Evolutionary conservation across 1,139 yeast species (phyloP), one percentile per base, ranked within the genome.

Genomic region (Blastobotrys arbuscula): DNA sequence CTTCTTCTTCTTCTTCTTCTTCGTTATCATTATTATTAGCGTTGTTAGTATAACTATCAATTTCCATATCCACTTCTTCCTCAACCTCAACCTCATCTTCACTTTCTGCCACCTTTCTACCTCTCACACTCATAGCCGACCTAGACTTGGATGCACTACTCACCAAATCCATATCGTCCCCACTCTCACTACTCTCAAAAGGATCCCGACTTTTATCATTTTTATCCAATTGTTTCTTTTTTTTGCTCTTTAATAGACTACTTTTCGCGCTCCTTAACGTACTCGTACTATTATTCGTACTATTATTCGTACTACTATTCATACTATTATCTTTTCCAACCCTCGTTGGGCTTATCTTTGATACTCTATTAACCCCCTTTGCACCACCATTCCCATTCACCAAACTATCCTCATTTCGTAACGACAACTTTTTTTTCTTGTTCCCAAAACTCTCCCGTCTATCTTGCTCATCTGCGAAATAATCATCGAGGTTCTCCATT

Each of bases 401-500:
- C n/a, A n/a, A n/a, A n/a, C n/a, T n/a, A n/a, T n/a, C n/a, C n/a
- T n/a, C n/a, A n/a, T n/a, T n/a, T n/a, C n/a, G n/a, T n/a, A n/a
- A n/a, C n/a, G n/a, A n/a, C n/a, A 19, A 8, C 26, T 8, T 39
- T 39, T 7, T 15, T 12, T 21, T n/a, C 16, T 39, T 39, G 12
- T 19, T 8, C 2, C 42, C 15, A 39, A 35, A 47, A 13, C 38
- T 16, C 20, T 37, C 45, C 1, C 48, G 31, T 6, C 39, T 31
- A 28, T 39, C 46, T 16, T 50, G 50, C 13, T 50, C 52, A 15
- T 62, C 65, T 18, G 75, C 74, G 57, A 86, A 87, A 68, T 84
- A 88, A 49, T 82, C 95, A 56, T 84, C 85, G 38, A 87, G 66
- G 58, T 82, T 85, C 61, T 88, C 96, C 82, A 87, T 79, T 34